Conservation (phyloP, 2,329 filamentous ascomycete species). For the Nothophoma quercina region DNA sequence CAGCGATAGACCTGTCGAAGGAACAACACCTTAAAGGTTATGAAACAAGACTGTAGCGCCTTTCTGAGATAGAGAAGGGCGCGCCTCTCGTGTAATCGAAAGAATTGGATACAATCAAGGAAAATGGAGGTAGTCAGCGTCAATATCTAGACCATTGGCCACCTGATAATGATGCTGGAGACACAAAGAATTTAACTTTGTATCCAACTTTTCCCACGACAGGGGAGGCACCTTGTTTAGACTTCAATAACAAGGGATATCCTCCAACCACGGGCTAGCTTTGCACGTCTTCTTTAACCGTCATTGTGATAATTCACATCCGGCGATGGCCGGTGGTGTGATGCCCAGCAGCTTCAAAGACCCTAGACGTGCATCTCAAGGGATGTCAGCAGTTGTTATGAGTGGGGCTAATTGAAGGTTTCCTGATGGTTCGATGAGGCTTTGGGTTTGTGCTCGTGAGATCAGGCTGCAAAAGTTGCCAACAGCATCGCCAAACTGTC, state of each 20-base stretch:
- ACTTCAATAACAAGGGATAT: too few species aligned
- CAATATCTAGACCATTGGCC: too few species aligned
- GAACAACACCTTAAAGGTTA: too few species aligned
- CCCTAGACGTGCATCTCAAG: background rate
- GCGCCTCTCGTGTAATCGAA: background rate
- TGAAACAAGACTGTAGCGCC: background rate
- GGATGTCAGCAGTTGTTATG: background rate
- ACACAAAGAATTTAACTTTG: too few species aligned
- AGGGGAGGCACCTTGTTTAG: too few species aligned
- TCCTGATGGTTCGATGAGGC: constrained; percentile 2
- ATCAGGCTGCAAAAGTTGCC: background rate
- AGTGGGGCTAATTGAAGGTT: constrained; percentile 3
- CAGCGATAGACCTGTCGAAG: background rate
- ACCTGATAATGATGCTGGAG: background rate
- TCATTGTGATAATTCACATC: background rate
- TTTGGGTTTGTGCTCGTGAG: background rate
- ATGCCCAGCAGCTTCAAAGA: background rate
- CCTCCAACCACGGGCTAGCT: too few species aligned
- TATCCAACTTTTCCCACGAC: too few species aligned
- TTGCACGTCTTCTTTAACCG: background rate
- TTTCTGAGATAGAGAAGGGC: background rate
- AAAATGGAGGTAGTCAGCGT: too few species aligned
- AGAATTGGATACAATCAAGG: too few species aligned
- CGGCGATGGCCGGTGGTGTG: background rate
- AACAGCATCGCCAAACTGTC: background rate